These are phyloP conservation scores for Fagus sylvatica DNA, from an alignment of 306 rosid genomes.

Conservation along the genomic window DNA sequence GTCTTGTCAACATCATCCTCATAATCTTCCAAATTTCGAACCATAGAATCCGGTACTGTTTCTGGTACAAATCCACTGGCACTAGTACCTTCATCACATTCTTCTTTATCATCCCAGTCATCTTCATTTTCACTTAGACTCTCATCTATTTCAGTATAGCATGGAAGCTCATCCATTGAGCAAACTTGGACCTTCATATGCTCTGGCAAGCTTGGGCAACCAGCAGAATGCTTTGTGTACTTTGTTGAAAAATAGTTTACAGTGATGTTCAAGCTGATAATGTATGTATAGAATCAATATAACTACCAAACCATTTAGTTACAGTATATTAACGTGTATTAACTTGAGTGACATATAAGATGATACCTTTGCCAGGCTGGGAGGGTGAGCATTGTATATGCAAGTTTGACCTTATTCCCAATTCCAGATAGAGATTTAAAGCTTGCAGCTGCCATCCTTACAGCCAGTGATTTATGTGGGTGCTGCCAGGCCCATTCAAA, in stretches of 20 bases:
- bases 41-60: constrained; percentile 20
- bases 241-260: constrained; percentile 85
- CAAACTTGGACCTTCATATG: constrained; percentile 66
- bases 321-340: not conserved
- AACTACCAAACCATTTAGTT: not conserved
- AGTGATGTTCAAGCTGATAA: constrained; percentile 70
- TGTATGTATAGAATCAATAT: constrained; percentile 27
- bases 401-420: constrained; percentile 84
- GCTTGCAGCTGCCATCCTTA: constrained; percentile 76
- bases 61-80: constrained; percentile 29
- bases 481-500: constrained; percentile 99
- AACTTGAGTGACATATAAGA: constrained; percentile 3
- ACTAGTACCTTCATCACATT: constrained; percentile 24
- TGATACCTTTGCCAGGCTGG: constrained; percentile 80
- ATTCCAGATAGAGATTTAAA: constrained; percentile 89
- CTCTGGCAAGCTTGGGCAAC: constrained; percentile 73
- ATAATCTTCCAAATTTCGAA: constrained; percentile 22
- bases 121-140: constrained; percentile 50
- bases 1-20: not conserved
- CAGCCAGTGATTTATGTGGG: constrained; percentile 85
- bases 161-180: constrained; percentile 79
- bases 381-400: constrained; percentile 92
- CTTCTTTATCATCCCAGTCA: constrained; percentile 41
- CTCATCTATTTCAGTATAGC: constrained; percentile 52
- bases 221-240: constrained; percentile 68